Evolutionary conservation across 805 yeast genomes (phyloP), one percentile per base, ranked within the genome.

Genomic region (Phaffomyces antillensis): DNA sequence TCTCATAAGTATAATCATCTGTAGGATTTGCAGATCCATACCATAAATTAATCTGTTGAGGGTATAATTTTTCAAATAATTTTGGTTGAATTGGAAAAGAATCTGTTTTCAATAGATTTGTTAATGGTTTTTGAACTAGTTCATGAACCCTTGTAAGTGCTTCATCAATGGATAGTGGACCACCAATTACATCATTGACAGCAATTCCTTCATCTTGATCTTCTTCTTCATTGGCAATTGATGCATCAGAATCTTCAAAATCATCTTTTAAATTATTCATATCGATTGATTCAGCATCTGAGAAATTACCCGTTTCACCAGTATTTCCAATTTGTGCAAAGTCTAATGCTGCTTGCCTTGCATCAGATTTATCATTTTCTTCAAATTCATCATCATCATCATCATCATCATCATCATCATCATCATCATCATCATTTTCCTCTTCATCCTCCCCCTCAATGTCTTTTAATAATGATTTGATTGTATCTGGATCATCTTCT

Each of bases 41-140:
- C 91, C 91, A 84, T 7, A 84, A 61, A 55, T 84, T 84, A 31
- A 84, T 77, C 56, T 84, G 90, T 58, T 84, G 90, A 1, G 89
- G 79, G 1, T 75, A 60, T 12, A 82, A 59, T 3, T 54, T 58
- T 9, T 61, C 53, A 44, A 79, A 60, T n/a, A 72, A 58, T 0
- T 47, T 50, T 0, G 79, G 82, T 13, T 59, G 56, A 16, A 75
- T 50, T 5, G 78, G 77, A 34, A 72, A 58, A 0, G 45, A 47
- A 9, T 47, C 42, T 20, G 45, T 34, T 5, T 52, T 46, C 1
- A 65, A 54, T 42, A 76, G 59, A 31, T 66, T 67, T 1, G 81
- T 72, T 50, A 84, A 65, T 3, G 91, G 91, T 12, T 76, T 77
- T 55, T 81, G 89, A 35, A 74, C 68, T 5, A 81, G 63, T 38